Base-by-base conservation (phyloP, 805 yeast genomes). In the Lipomyces spencermartinsiae region DNA sequence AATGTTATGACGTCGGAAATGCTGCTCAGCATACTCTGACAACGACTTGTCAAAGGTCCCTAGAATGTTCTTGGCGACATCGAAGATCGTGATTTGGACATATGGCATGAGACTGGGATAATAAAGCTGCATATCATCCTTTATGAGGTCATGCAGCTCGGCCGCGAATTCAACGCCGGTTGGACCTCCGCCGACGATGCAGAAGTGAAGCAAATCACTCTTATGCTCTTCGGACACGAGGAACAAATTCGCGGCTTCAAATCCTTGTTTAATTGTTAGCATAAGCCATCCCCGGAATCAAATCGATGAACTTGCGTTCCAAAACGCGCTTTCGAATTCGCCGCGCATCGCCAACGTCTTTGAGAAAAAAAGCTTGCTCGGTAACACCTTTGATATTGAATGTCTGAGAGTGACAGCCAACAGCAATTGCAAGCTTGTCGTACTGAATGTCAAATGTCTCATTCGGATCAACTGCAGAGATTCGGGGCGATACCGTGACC, bases 151-250 rank as follows among this genome's bases (percentile, higher is more conserved):
- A 71, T 81, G 87, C 35, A 88, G 84, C 76, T 88, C 92, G 39
- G 91, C 90, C 29, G 92, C 91, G 73, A 87, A 83, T 74, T 88
- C 92, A 35, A 87, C 89, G 72, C 92, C 92, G 0, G 92, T 88
- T 65, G 92, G 91, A 55, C 92, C 92, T 67, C 91, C 92, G 69
- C 92, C 92, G 76, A 90, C 87, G 49, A 88, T 83, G 22, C 87
- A 90, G 77, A 88, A 88, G 62, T 88, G 84, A 58, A 88, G 80
- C 66, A 88, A 77, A 68, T 82, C 83, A 73, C 86, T 86, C 71
- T 91, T 84, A 74, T 87, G 89, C 62, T 83, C 88, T 69, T 85
- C 89, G 0, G 87, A 71, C 0, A 89, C 86, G 0, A 90, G 84
- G 65, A 91, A 91, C 72, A 88, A 78, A 71, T 89, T 84, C 2